Conservation (phyloP, 495 filamentous ascomycete species). For the Saxophila tyrrhenica region DNA sequence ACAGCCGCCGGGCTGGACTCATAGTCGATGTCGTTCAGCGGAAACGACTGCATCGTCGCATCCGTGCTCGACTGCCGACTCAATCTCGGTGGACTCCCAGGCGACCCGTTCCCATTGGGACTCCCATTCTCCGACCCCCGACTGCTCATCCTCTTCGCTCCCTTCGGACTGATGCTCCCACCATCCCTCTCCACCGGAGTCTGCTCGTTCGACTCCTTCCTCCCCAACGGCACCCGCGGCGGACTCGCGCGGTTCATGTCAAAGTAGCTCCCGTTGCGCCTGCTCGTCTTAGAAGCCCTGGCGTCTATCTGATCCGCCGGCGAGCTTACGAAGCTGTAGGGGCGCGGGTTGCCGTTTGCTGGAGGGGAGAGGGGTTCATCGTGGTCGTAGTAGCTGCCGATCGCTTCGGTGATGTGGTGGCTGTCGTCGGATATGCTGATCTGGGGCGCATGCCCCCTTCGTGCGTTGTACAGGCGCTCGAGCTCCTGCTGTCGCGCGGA, state of each 20-base stretch:
- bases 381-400: conserved; percentile 81
- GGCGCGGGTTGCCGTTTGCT: conserved; percentile 39
- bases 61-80: conserved; percentile 46
- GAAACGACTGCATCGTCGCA: conserved; percentile 63
- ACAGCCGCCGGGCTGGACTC: conserved; percentile 83
- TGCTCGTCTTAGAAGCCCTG: conserved; percentile 15
- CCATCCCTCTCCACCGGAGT: conserved; percentile 7
- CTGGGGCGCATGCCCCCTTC: conserved; percentile 53
- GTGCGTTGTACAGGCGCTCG: conserved; percentile 27
- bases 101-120: neutral
- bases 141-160: conserved; percentile 10
- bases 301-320: conserved; percentile 27
- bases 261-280: conserved; percentile 27
- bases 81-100: conserved; percentile 39
- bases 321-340: conserved; percentile 53
- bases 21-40: conserved; percentile 85
- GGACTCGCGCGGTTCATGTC: conserved; percentile 22
- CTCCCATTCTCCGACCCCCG: neutral
- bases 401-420: conserved; percentile 97
- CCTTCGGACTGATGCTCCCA: conserved; percentile 20
- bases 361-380: conserved; percentile 46
- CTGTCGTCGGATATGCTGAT: conserved; percentile 67
- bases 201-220: conserved; percentile 21
- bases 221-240: conserved; percentile 13
- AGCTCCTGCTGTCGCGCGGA: conserved; percentile 29